Conservation (phyloP, 2,329 filamentous ascomycete genomes). For the Blastomyces percursus region DNA sequence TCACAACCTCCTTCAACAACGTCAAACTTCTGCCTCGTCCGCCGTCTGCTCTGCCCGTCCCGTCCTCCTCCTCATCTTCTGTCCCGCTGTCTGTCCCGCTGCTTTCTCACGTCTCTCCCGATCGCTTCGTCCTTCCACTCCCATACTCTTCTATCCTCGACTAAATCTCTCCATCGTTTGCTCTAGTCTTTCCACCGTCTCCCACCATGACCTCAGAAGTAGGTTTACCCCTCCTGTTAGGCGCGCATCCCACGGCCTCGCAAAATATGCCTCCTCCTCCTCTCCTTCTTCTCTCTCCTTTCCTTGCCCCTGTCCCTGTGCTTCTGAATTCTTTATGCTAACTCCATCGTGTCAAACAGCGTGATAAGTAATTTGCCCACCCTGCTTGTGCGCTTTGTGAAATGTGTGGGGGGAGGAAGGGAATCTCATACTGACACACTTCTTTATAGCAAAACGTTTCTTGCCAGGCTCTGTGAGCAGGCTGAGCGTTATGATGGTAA, state of each 20-base stretch:
- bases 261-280: slow-evolving; percentile 15
- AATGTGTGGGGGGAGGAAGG: neutral
- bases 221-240: slow-evolving; percentile 29
- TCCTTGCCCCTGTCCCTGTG: slow-evolving; percentile 22
- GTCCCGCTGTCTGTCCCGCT: neutral
- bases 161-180: neutral
- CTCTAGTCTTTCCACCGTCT: slow-evolving; percentile 40
- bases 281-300: neutral
- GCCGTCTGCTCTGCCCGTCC: neutral
- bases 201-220: slow-evolving; percentile 53
- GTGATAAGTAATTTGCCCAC: slow-evolving; percentile 53
- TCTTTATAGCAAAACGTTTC: slow-evolving; percentile 84
- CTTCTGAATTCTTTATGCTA: slow-evolving; percentile 26
- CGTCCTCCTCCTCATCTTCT: neutral
- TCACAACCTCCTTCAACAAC: neutral
- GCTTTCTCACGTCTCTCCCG: neutral
- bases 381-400: slow-evolving; percentile 10
- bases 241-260: slow-evolving; percentile 19
- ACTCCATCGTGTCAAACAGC: slow-evolving; percentile 39
- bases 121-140: neutral
- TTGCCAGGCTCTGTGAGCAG: slow-evolving; percentile 99
- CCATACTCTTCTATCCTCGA: neutral
- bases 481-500: slow-evolving; percentile 97
- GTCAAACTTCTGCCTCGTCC: neutral
- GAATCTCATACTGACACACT: slow-evolving; percentile 27